These are phyloP conservation scores for Malassezia brasiliensis DNA, from an alignment of 1,284 basidiomycete genomes.

Conservation along the genomic window DNA sequence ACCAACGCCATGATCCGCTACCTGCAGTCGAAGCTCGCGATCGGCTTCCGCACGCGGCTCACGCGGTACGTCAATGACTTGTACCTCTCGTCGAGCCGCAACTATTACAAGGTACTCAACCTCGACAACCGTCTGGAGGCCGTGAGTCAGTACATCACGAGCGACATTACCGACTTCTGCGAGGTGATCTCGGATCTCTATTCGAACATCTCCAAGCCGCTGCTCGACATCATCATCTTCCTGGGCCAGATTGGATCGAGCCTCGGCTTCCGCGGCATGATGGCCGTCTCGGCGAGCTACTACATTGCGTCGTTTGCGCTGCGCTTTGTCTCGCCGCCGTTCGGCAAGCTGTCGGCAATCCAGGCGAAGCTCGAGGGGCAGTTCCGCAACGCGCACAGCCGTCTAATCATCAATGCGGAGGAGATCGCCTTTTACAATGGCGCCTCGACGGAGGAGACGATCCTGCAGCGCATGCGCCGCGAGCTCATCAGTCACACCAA, in stretches of 20 bases:
- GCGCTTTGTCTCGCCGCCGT: constrained; percentile 76
- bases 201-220: constrained; percentile 60
- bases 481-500: constrained; percentile 78
- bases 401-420: constrained; percentile 81
- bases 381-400: constrained; percentile 75
- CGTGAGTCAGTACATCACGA: constrained; percentile 64
- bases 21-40: constrained; percentile 77
- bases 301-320: constrained; percentile 73
- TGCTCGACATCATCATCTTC: constrained; percentile 83
- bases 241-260: constrained; percentile 79
- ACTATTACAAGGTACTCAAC: constrained; percentile 53
- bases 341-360: constrained; percentile 78
- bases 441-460: constrained; percentile 70
- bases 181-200: constrained; percentile 79
- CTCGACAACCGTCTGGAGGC: constrained; percentile 43
- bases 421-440: constrained; percentile 96
- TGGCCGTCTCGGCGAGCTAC: constrained; percentile 73
- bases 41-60: constrained; percentile 72
- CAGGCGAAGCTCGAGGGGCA: constrained; percentile 77
- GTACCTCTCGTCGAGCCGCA: constrained; percentile 56
- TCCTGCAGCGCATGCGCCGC: constrained; percentile 69
- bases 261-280: constrained; percentile 65
- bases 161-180: constrained; percentile 82
- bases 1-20: constrained; percentile 93
- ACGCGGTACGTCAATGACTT: constrained; percentile 87